Evolutionary conservation across 805 yeast genomes (phyloP).

Genomic region (Candida koratica): DNA sequence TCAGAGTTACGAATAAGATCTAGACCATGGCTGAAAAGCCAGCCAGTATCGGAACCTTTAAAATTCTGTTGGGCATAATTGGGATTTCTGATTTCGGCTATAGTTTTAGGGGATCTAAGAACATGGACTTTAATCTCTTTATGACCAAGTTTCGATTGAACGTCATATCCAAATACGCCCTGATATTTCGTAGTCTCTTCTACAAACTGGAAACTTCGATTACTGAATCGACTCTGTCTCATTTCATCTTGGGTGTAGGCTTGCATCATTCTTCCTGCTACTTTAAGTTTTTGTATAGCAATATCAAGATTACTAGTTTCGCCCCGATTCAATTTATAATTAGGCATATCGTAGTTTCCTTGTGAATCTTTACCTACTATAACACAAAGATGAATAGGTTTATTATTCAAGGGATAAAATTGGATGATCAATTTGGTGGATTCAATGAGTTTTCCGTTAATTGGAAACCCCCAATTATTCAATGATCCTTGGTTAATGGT

Average conservation of each 20-base stretch:
- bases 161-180: conserved; percentile 31
- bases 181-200: conserved; percentile 44
- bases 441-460: not conserved
- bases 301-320: conserved; percentile 67
- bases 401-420: conserved; percentile 55
- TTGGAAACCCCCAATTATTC: conserved; percentile 1
- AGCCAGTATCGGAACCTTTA: conserved; percentile 69
- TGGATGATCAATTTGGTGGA: conserved; percentile 20
- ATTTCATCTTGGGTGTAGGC: conserved; percentile 90
- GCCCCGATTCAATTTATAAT: conserved; percentile 33
- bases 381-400: conserved; percentile 78
- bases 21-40: conserved; percentile 70
- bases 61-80: conserved; percentile 84
- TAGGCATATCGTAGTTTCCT: conserved; percentile 67
- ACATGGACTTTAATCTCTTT: conserved; percentile 76
- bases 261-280: conserved; percentile 85
- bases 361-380: conserved; percentile 75
- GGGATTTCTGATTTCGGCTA: conserved; percentile 69
- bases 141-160: conserved; percentile 51
- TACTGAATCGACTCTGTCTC: conserved; percentile 72
- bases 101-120: conserved; percentile 60
- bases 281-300: conserved; percentile 69
- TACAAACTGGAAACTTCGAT: conserved; percentile 68
- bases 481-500: not conserved
- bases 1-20: conserved; percentile 55